Conservation (phyloP, 129 eudicot species). For the Arctium minus region DNA sequence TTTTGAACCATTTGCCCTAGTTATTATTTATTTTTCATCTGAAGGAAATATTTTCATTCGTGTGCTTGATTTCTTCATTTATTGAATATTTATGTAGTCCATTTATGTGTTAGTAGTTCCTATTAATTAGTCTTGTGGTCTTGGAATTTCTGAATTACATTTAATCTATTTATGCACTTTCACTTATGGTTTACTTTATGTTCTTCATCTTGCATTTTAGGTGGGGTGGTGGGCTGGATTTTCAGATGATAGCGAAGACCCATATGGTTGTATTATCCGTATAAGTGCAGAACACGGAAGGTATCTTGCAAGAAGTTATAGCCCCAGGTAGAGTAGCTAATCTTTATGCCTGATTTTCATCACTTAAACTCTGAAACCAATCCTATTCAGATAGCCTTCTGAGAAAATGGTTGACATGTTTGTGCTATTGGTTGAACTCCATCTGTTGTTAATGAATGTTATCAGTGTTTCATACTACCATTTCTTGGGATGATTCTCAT, state of each 20-base stretch:
- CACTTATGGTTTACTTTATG: neutral
- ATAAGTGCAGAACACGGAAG: constrained; percentile 97
- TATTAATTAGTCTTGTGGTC: neutral
- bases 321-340: constrained; percentile 69
- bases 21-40: neutral
- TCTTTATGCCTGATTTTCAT: neutral
- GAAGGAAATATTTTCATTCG: neutral
- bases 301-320: constrained; percentile 86
- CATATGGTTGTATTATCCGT: constrained; percentile 81
- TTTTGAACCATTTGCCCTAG: neutral
- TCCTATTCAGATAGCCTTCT: neutral
- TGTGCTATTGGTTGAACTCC: neutral
- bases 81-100: neutral
- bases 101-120: neutral
- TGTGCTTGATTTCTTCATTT: neutral
- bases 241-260: constrained; percentile 73
- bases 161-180: neutral
- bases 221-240: constrained; percentile 99
- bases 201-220: constrained; percentile 36
- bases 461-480: neutral
- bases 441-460: neutral
- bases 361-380: neutral
- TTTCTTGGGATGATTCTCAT: neutral
- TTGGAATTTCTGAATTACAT: neutral
- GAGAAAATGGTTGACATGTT: neutral